Evolutionary conservation across 2,329 filamentous ascomycete genomes (phyloP).

Genomic region (Scolecobasidium constrictum): DNA sequence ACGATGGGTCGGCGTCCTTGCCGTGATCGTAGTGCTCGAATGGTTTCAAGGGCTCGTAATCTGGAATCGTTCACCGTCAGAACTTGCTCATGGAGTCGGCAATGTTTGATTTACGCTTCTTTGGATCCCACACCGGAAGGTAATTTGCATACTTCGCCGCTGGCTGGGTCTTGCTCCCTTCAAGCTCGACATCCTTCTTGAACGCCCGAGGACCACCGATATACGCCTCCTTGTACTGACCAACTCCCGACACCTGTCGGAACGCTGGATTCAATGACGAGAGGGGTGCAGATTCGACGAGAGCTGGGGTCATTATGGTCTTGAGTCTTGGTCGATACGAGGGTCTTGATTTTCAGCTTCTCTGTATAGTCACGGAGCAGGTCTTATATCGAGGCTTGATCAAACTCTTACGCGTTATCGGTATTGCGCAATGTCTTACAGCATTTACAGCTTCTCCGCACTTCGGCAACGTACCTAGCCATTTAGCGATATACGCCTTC

Average conservation of each 20-base stretch:
- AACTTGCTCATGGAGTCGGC: not conserved
- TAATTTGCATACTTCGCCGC: slow-evolving; percentile 60
- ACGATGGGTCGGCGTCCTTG: slow-evolving; percentile 59
- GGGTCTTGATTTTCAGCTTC: not conserved
- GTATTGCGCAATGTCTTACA: slow-evolving; percentile 1
- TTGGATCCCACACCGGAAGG: slow-evolving; percentile 58
- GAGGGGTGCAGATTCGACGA: slow-evolving; percentile 22
- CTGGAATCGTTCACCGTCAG: slow-evolving; percentile 5
- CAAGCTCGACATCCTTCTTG: slow-evolving; percentile 40
- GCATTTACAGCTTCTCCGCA: not conserved
- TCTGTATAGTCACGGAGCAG: no score
- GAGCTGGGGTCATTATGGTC: slow-evolving; percentile 26
- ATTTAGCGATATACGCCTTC: no score
- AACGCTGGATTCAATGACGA: slow-evolving; percentile 15
- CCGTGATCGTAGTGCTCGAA: slow-evolving; percentile 69
- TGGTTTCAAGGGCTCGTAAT: slow-evolving; percentile 52
- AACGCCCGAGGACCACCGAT: slow-evolving; percentile 30
- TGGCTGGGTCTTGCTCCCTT: slow-evolving; percentile 41
- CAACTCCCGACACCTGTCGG: slow-evolving; percentile 14
- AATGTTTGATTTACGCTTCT: slow-evolving; percentile 33
- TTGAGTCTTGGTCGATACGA: no score
- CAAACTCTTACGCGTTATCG: not conserved
- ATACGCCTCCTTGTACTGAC: slow-evolving; percentile 32
- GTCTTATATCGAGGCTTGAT: not conserved
- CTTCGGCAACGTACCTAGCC: no score